These are phyloP conservation scores for Ganoderma leucocontextum DNA, from an alignment of 1,284 basidiomycete species.

Conservation along the genomic window DNA sequence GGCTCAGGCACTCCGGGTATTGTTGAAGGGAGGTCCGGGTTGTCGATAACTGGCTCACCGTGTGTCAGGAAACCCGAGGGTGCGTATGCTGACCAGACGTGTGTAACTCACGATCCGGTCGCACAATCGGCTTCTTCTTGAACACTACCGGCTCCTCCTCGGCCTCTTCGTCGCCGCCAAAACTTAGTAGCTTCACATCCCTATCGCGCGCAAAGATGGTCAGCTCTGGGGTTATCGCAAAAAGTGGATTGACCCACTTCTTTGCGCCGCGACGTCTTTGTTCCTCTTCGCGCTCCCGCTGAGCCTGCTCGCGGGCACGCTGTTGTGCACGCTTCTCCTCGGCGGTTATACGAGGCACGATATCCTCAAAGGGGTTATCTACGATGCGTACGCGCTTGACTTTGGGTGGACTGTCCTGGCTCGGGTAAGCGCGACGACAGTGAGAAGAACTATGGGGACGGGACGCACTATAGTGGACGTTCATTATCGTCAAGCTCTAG, in stretches of 20 bases:
- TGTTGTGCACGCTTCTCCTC: conserved; percentile 88
- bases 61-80: neutral
- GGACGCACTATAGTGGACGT: conserved; percentile 85
- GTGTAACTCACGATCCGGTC: conserved; percentile 78
- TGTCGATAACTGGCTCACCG: conserved; percentile 58
- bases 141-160: conserved; percentile 59
- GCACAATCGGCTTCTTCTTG: conserved; percentile 82
- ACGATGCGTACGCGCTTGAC: conserved; percentile 85
- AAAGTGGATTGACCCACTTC: conserved; percentile 63
- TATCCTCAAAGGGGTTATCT: conserved; percentile 95
- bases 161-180: conserved; percentile 81
- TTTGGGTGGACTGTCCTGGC: conserved; percentile 77
- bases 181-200: conserved; percentile 88
- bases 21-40: conserved; percentile 42
- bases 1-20: conserved; percentile 36
- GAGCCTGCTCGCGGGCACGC: conserved; percentile 77
- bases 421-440: neutral
- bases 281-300: conserved; percentile 80
- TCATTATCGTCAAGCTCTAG: conserved; percentile 86
- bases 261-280: conserved; percentile 80
- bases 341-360: conserved; percentile 95
- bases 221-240: neutral
- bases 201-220: conserved; percentile 48
- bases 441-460: conserved; percentile 1
- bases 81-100: conserved; percentile 1